A percentile compares a stretch with the other conserved stretches of the same genome.
Evolutionary conservation across 1,139 yeast genomes (phyloP).

Genomic region (Wickerhamiella infanticola): DNA sequence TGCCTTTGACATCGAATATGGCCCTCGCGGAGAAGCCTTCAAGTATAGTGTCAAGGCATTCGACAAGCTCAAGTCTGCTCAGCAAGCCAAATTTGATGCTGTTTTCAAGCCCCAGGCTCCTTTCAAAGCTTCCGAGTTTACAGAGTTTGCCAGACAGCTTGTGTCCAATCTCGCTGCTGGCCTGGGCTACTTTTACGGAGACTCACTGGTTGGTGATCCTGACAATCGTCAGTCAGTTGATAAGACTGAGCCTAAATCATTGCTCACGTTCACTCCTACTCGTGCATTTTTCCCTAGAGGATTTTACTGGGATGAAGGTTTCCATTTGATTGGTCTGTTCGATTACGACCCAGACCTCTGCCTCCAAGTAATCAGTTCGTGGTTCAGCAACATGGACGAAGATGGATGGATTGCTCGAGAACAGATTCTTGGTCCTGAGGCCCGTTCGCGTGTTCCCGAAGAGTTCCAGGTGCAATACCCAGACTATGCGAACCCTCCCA

Average conservation of each 20-base stretch:
- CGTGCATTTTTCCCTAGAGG: slow-evolving; percentile 94
- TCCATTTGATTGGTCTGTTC: slow-evolving; percentile 69
- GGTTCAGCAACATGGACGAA: slow-evolving; percentile 76
- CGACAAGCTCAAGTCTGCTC: slow-evolving; percentile 25
- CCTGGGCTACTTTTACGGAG: slow-evolving; percentile 79
- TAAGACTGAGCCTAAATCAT: slow-evolving; percentile 30
- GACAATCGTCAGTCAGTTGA: slow-evolving; percentile 6
- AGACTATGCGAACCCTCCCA: slow-evolving; percentile 89
- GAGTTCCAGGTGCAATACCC: slow-evolving; percentile 81
- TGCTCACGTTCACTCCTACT: slow-evolving; percentile 80
- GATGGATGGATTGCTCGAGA: slow-evolving; percentile 97
- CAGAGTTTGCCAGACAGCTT: slow-evolving; percentile 56
- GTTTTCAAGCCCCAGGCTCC: slow-evolving; percentile 45
- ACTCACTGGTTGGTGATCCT: slow-evolving; percentile 46
- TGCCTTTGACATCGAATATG: slow-evolving; percentile 58
- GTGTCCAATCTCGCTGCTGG: slow-evolving; percentile 82
- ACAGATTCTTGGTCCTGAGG: slow-evolving; percentile 84
- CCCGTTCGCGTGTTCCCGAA: slow-evolving; percentile 75
- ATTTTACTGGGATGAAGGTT: slow-evolving; percentile 98
- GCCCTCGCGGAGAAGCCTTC: slow-evolving; percentile 16
- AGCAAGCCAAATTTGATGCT: slow-evolving; percentile 41
- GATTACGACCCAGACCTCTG: slow-evolving; percentile 77
- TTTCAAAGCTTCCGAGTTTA: slow-evolving; percentile 32
- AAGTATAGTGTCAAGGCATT: slow-evolving; percentile 22
- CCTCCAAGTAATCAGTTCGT: slow-evolving; percentile 65